Percentiles rank a stretch among this genome's conserved stretches.
These are phyloP conservation scores for Mycotypha africana DNA, from an alignment of 371 early-diverging fungal species.

Conservation along the genomic window DNA sequence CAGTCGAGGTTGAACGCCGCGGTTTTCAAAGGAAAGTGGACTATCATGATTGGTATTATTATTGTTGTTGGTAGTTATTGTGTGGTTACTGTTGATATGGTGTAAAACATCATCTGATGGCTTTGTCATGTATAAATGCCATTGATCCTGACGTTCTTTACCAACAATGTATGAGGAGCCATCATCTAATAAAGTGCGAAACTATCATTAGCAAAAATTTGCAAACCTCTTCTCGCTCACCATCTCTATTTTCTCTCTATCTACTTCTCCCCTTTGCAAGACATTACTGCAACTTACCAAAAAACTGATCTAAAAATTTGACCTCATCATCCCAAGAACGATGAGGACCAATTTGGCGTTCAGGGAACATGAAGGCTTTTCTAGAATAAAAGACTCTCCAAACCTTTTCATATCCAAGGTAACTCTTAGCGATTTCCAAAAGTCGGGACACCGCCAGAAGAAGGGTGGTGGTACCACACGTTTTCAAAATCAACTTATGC, in stretches of 20 bases:
- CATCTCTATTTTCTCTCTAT: too few species aligned
- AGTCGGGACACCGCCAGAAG: slow-evolving; percentile 81
- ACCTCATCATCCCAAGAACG: slow-evolving; percentile 90
- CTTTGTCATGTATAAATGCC: slow-evolving; percentile 86
- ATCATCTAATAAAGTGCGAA: slow-evolving; percentile 31
- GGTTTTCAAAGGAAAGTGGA: too few species aligned
- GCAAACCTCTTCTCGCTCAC: too few species aligned
- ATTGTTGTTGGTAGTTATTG: too few species aligned
- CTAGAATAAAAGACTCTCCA: slow-evolving; percentile 92
- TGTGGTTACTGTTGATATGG: slow-evolving; percentile 11
- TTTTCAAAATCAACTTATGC: slow-evolving; percentile 92
- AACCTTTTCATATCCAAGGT: slow-evolving; percentile 66
- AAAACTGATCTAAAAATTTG: slow-evolving; percentile 59
- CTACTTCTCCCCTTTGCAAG: too few species aligned
- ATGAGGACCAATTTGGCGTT: slow-evolving; percentile 84
- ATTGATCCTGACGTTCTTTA: slow-evolving; percentile 89
- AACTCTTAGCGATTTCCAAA: slow-evolving; percentile 73
- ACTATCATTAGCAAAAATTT: background rate
- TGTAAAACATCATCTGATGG: slow-evolving; percentile 53
- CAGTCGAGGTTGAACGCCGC: slow-evolving; percentile 5
- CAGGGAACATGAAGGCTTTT: slow-evolving; percentile 95
- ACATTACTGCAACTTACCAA: too few species aligned
- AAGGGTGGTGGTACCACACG: slow-evolving; percentile 95
- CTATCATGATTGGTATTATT: too few species aligned
- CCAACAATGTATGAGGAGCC: slow-evolving; percentile 91